Evolutionary conservation across 345 rosid genomes (phyloP), one percentile per base, ranked within the genome.

Genomic region (Eucalyptus viminalis): DNA sequence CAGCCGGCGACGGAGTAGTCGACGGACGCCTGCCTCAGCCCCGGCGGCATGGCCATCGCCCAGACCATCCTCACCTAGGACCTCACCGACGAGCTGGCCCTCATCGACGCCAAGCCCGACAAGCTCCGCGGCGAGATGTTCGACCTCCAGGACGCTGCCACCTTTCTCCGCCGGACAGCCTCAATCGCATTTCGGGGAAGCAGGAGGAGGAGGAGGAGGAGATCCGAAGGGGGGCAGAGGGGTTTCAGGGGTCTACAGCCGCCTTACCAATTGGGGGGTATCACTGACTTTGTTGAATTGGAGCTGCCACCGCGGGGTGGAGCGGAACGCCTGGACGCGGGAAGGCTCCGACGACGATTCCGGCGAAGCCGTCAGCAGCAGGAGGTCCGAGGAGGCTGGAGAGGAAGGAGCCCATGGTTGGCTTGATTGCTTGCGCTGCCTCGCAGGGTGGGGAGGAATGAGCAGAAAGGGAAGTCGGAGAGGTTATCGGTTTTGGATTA

Each of bases 281-380:
- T 95, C 95, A 91, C 95, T 95, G 90, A 88, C 43, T 91, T 93
- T 87, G 90, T 96, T 94, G 94, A 94, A 94, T 92, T 96, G 96
- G 91, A 94, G 96, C 88, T 96, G 96, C 98, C 99, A 96, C 72
- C 93, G 87, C 54, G 93, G 92, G 19, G 95, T 17, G 29, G 99
- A 96, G 91, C 93, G 97, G 89, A 96, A 96, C 51, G 92, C 87
- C 65, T 58, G 50, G 81, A 96, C 94, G 11, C 89, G 89, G 27
- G 94, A 89, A 43, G 88, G 1, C 60, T 92, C 95, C 19, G 94
- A 91, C 67, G 89, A 88, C 43, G 72, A 21, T 85, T 89, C 85
- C 47, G 90, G 49, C 15, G 92, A 15, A 15, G 22, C 11, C 90
- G 47, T 19, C 92, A 24, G 89, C 60, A 4, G 87, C 45, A 47